Evolutionary conservation across 371 early-diverging fungal genomes (phyloP).

Genomic region (Syncephalastrum monosporum): DNA sequence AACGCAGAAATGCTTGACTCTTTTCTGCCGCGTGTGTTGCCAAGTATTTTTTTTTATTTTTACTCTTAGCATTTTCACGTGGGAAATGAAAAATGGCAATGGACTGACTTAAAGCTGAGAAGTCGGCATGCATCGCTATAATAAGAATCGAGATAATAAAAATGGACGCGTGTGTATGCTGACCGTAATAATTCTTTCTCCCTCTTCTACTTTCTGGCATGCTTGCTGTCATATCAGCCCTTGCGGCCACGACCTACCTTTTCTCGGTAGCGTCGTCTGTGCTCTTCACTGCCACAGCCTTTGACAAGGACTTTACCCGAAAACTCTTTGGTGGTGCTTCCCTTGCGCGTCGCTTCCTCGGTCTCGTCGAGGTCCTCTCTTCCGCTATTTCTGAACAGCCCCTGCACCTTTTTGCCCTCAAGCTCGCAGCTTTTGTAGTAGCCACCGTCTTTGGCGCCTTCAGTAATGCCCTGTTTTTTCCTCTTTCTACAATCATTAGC

Average conservation of each 20-base stretch:
- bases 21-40: constrained; percentile 1
- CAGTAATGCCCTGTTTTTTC: constrained; percentile 13
- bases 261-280: constrained; percentile 5
- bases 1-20: constrained; percentile 4
- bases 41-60: neutral
- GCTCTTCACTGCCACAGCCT: constrained; percentile 9
- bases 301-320: constrained; percentile 15
- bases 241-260: constrained; percentile 18
- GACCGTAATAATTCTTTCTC: too few species aligned
- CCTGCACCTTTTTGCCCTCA: constrained; percentile 23
- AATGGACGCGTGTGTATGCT: too few species aligned
- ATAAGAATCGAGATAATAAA: too few species aligned
- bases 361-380: constrained; percentile 15
- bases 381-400: constrained; percentile 26
- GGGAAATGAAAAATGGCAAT: too few species aligned
- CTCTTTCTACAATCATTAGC: too few species aligned
- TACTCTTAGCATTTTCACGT: neutral
- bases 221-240: constrained; percentile 15
- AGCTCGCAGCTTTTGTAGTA: constrained; percentile 12
- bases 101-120: too few species aligned
- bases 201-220: constrained; percentile 1
- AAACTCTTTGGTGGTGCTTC: neutral
- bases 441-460: constrained; percentile 27
- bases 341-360: constrained; percentile 6
- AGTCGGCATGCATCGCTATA: too few species aligned